Evolutionary conservation across 1,284 basidiomycete species (phyloP).

Genomic region (Cystobasidium slooffiae): DNA sequence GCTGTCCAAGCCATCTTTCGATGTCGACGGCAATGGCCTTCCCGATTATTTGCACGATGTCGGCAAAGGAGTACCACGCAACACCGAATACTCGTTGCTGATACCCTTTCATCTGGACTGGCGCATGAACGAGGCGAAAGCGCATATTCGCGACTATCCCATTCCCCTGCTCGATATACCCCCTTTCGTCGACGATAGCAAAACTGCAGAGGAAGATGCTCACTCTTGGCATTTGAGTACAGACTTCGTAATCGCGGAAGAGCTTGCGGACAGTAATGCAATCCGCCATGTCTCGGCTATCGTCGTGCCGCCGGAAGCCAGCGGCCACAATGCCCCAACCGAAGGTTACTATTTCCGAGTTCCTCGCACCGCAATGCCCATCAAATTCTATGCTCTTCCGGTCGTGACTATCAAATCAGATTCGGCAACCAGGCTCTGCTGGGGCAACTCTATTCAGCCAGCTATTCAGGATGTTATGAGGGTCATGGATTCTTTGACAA

Average conservation of each 20-base stretch:
- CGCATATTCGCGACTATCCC: conserved; percentile 75
- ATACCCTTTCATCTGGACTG: conserved; percentile 81
- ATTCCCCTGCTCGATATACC: conserved; percentile 62
- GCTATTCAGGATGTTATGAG: conserved; percentile 85
- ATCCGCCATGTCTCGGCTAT: conserved; percentile 73
- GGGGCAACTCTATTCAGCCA: conserved; percentile 88
- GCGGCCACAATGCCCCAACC: conserved; percentile 50
- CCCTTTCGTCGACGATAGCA: conserved; percentile 53
- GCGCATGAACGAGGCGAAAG: conserved; percentile 67
- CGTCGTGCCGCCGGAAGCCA: conserved; percentile 64
- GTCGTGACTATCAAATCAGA: conserved; percentile 69
- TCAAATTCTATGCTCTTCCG: conserved; percentile 87
- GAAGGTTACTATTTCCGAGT: conserved; percentile 66
- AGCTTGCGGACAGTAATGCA: conserved; percentile 73
- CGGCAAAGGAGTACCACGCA: conserved; percentile 71
- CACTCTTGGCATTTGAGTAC: conserved; percentile 70
- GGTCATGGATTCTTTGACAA: conserved; percentile 79
- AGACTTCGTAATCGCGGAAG: conserved; percentile 86
- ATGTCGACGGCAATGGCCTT: conserved; percentile 61
- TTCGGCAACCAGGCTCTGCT: conserved; percentile 75
- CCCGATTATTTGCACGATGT: conserved; percentile 72
- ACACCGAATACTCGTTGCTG: conserved; percentile 77
- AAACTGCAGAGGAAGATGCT: conserved; percentile 48
- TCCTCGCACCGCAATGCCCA: conserved; percentile 92
- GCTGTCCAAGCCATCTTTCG: conserved; percentile 69